Evolutionary conservation across 2,329 filamentous ascomycete species (phyloP).

Genomic region (Botrytis hyacinthi): DNA sequence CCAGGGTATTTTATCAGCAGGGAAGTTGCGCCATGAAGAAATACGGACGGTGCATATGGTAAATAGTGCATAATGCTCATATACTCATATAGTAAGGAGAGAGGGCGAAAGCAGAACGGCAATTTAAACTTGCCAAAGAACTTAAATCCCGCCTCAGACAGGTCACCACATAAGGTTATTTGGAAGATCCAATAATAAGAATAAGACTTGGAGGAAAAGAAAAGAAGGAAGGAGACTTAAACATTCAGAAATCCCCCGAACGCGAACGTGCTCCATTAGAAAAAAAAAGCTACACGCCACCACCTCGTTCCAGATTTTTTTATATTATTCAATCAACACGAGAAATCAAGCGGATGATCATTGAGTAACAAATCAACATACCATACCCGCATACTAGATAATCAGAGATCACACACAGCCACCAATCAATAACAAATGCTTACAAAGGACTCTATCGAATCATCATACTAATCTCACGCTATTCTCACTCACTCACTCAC

Average conservation of each 20-base stretch:
- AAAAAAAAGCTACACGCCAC: background rate
- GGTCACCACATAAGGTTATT: background rate
- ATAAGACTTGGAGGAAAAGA: background rate
- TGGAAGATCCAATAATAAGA: background rate
- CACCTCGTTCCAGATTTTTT: background rate
- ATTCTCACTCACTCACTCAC: no score
- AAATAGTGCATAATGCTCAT: background rate
- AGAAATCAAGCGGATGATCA: conserved; percentile 7
- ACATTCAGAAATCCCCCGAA: background rate
- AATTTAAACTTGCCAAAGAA: background rate
- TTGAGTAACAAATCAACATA: background rate
- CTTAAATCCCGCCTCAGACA: background rate
- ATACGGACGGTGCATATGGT: background rate
- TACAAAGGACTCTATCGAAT: background rate
- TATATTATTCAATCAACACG: conserved; percentile 3
- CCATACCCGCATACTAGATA: background rate
- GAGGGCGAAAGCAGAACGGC: background rate
- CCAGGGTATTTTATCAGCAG: background rate
- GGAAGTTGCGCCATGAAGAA: background rate
- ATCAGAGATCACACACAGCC: background rate
- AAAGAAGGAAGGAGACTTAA: background rate
- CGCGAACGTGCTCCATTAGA: background rate
- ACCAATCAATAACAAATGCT: background rate
- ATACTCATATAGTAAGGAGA: background rate
- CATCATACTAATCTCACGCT: background rate